A percentile compares a stretch with the other conserved stretches of the same genome.
phyloP scores from a whole-genome alignment of 805 yeast genomes.

The Ascoidea asiatica region DNA sequence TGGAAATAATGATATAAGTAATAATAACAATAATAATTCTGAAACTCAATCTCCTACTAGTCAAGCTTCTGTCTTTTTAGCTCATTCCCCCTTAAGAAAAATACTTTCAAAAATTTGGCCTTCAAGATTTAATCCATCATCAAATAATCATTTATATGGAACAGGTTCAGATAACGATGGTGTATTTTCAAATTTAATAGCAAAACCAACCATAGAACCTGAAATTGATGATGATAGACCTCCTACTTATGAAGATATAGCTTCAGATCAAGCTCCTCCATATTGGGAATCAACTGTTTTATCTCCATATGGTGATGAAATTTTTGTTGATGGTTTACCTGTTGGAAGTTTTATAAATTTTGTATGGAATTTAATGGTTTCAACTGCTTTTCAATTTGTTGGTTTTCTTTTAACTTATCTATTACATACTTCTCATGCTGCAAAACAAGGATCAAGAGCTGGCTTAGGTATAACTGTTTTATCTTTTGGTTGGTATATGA shows the following conservation, averaged over 20 bases:
- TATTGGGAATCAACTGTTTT: conserved; percentile 89
- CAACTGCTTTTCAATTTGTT: conserved; percentile 85
- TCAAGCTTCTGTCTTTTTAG: neutral
- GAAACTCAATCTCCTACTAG: neutral
- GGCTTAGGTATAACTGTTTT: conserved; percentile 82
- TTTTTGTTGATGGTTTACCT: conserved; percentile 89
- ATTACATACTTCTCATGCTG: conserved; percentile 93
- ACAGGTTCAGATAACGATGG: conserved; percentile 56
- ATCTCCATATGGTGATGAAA: conserved; percentile 75
- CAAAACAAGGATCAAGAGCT: conserved; percentile 86
- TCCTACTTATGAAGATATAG: conserved; percentile 91
- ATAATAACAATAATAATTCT: neutral
- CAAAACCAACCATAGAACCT: conserved; percentile 43
- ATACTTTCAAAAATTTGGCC: neutral
- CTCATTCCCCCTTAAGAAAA: neutral
- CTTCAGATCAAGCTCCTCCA: conserved; percentile 88
- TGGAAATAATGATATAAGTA: too few relatives aligned
- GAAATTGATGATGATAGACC: conserved; percentile 34
- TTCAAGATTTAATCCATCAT: neutral
- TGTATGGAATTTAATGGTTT: conserved; percentile 79
- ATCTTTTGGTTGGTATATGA: conserved; percentile 48
- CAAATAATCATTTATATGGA: conserved; percentile 1
- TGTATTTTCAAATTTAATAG: conserved; percentile 82
- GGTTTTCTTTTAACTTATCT: conserved; percentile 87
- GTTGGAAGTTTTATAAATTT: conserved; percentile 87